Percentiles rank a stretch among this genome's conserved stretches.
Conservation (phyloP, 345 rosid species). For the Iberis pinnata region DNA sequence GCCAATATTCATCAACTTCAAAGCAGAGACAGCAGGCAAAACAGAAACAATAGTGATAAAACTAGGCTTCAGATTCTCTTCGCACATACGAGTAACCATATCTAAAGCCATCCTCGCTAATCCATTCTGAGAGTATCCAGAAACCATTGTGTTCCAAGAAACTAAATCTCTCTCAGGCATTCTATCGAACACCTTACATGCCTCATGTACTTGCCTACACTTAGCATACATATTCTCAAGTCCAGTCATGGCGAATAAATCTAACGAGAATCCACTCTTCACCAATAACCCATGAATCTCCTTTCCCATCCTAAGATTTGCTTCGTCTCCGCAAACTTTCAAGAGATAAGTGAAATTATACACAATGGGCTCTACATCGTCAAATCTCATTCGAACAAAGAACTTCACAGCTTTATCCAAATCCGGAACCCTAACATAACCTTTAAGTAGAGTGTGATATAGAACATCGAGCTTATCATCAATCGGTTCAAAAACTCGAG, state of each 20-base stretch:
- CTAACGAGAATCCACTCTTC: conserved; percentile 49
- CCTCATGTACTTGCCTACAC: conserved; percentile 51
- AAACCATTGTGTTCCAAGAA: conserved; percentile 74
- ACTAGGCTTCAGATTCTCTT: conserved; percentile 56
- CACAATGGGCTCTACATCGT: conserved; percentile 49
- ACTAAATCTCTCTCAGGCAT: conserved; percentile 79
- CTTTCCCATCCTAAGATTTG: conserved; percentile 47
- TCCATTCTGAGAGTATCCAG: conserved; percentile 74
- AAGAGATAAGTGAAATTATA: conserved; percentile 68
- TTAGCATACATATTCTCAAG: conserved; percentile 62
- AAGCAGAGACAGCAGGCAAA: conserved; percentile 57
- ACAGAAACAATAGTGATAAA: conserved; percentile 60
- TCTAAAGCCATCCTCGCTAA: conserved; percentile 48
- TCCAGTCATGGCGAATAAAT: conserved; percentile 66
- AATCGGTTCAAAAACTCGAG: conserved; percentile 60
- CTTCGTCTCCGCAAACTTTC: conserved; percentile 58
- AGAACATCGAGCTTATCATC: conserved; percentile 52
- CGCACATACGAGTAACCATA: conserved; percentile 51
- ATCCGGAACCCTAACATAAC: conserved; percentile 48
- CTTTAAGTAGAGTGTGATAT: conserved; percentile 80
- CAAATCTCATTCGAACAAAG: conserved; percentile 55
- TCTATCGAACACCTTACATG: conserved; percentile 74
- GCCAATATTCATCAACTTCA: conserved; percentile 46
- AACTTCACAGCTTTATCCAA: conserved; percentile 43
- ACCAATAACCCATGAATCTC: conserved; percentile 70